Percentiles rank a stretch among this genome's conserved stretches.
Conservation (phyloP, 441 rosid species). For the Breynia disticha region DNA sequence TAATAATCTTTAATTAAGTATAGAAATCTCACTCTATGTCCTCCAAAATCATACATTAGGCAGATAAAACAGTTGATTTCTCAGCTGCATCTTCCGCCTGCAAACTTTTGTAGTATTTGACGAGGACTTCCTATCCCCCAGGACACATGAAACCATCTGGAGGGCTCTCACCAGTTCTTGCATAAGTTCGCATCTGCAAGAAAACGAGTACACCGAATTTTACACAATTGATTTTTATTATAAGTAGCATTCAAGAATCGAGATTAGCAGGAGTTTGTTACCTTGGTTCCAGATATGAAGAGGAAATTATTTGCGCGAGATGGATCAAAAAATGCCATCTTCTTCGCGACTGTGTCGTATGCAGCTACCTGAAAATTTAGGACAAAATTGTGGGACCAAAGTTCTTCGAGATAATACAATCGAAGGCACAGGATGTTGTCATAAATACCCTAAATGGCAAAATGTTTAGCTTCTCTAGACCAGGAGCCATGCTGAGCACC, state of each 20-base stretch:
- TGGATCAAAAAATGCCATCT: slow-evolving; percentile 96
- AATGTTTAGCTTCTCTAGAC: slow-evolving; percentile 83
- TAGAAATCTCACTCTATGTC: too few relatives aligned
- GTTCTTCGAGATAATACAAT: too few relatives aligned
- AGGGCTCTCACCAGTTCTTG: slow-evolving; percentile 82
- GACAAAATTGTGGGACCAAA: not conserved
- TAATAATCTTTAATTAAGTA: too few relatives aligned
- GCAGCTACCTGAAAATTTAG: slow-evolving; percentile 64
- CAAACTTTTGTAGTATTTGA: slow-evolving; percentile 72
- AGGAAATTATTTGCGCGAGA: slow-evolving; percentile 76
- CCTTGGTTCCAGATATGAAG: slow-evolving; percentile 95
- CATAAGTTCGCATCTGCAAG: slow-evolving; percentile 76
- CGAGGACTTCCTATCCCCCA: slow-evolving; percentile 89
- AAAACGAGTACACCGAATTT: not conserved
- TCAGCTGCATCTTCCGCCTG: too few relatives aligned
- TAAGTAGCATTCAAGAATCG: too few relatives aligned
- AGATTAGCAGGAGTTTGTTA: too few relatives aligned
- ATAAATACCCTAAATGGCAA: slow-evolving; percentile 82
- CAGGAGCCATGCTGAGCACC: slow-evolving; percentile 92
- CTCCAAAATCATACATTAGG: too few relatives aligned
- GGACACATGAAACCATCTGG: slow-evolving; percentile 98
- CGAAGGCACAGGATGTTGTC: not conserved
- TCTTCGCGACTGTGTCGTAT: slow-evolving; percentile 86
- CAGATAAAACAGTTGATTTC: too few relatives aligned
- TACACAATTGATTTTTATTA: not conserved